These are phyloP conservation scores for Trametes elegans DNA, from an alignment of 768 basidiomycete species.

Conservation along the genomic window DNA sequence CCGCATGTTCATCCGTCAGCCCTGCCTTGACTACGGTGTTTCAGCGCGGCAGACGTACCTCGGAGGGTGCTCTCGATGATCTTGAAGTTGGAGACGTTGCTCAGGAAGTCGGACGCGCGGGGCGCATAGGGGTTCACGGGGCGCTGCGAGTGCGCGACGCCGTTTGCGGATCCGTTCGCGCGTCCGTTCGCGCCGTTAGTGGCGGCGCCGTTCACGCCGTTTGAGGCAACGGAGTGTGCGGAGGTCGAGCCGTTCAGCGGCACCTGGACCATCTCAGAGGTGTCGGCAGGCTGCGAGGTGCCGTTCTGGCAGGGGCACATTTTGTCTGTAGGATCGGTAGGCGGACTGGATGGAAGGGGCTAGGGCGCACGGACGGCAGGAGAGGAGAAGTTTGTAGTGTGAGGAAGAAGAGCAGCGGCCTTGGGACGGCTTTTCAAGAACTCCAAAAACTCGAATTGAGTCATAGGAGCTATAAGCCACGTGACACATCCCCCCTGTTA, in stretches of 20 bases:
- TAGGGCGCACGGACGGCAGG: background rate
- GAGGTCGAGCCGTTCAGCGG: conserved; percentile 46
- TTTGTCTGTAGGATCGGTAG: conserved; percentile 18
- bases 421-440: conserved; percentile 11
- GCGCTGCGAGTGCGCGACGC: conserved; percentile 35
- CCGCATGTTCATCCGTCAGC: background rate
- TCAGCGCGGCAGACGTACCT: conserved; percentile 53
- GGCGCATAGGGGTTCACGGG: conserved; percentile 81
- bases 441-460: conserved; percentile 20
- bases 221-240: conserved; percentile 27
- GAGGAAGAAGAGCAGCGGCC: background rate
- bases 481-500: conserved; percentile 6
- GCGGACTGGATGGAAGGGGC: background rate
- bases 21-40: background rate
- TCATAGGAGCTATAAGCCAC: conserved; percentile 16
- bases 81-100: conserved; percentile 89
- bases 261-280: conserved; percentile 70
- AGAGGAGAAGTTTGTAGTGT: conserved; percentile 5
- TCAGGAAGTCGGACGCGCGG: conserved; percentile 88
- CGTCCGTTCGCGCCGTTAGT: conserved; percentile 34
- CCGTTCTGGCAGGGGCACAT: conserved; percentile 68
- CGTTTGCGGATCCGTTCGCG: conserved; percentile 37
- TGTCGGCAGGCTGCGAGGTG: conserved; percentile 43
- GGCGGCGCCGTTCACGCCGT: conserved; percentile 16
- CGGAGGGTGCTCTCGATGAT: conserved; percentile 97